These are phyloP conservation scores for Fraxinus latifolia DNA, from an alignment of 305 asterid genomes.

Conservation along the genomic window DNA sequence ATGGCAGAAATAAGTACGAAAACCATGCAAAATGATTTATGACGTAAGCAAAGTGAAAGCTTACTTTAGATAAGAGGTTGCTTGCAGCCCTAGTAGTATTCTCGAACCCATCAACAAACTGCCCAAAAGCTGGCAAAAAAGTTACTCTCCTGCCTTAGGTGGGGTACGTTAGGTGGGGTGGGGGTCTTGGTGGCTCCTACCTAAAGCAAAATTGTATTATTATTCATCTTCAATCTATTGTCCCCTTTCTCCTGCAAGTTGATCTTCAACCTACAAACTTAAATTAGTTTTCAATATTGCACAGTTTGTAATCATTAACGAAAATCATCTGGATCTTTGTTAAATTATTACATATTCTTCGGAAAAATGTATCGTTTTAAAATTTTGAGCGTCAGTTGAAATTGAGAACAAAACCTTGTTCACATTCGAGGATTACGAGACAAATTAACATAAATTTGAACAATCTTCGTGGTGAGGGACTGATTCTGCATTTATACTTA, in stretches of 20 bases:
- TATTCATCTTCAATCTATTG: neutral
- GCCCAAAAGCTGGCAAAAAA: neutral
- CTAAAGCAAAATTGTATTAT: neutral
- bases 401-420: neutral
- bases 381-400: neutral
- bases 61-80: neutral
- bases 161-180: neutral
- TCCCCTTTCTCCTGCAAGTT: neutral
- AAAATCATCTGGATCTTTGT: neutral
- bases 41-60: neutral
- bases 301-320: neutral
- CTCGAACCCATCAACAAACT: neutral
- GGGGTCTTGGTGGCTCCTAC: neutral
- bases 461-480: neutral
- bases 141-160: neutral
- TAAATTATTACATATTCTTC: neutral
- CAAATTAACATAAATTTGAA: neutral
- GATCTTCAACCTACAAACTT: neutral
- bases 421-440: neutral
- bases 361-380: neutral
- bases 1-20: neutral
- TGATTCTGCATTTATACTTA: neutral
- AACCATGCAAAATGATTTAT: constrained; percentile 6
- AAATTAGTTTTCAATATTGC: no score
- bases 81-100: neutral